Percentiles rank a stretch among this genome's conserved stretches.
Evolutionary conservation across 1,284 basidiomycete species (phyloP).

Genomic region (Flammula alnicola): DNA sequence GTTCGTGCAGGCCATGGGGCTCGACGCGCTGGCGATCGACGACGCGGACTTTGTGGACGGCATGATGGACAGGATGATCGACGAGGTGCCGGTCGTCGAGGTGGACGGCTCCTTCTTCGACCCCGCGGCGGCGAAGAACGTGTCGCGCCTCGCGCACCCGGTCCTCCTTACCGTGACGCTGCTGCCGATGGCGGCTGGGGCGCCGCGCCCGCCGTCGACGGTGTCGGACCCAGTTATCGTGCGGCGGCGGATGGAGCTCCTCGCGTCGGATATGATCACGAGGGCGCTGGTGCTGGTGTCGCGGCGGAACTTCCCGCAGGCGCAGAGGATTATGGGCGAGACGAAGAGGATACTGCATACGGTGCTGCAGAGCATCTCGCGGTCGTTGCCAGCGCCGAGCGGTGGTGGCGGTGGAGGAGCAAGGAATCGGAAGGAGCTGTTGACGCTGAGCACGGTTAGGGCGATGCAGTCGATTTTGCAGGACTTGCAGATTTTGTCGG

Average conservation of each 20-base stretch:
- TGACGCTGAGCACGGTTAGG: conserved; percentile 71
- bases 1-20: conserved; percentile 80
- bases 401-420: conserved; percentile 47
- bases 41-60: conserved; percentile 76
- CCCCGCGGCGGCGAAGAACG: conserved; percentile 78
- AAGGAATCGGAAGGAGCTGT: conserved; percentile 76
- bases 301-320: conserved; percentile 84
- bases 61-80: conserved; percentile 90
- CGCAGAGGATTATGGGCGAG: conserved; percentile 86
- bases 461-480: conserved; percentile 83
- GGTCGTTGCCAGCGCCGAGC: conserved; percentile 63
- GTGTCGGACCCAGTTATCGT: conserved; percentile 85
- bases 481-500: conserved; percentile 83
- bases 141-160: conserved; percentile 85
- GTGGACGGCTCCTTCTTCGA: conserved; percentile 94
- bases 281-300: conserved; percentile 89
- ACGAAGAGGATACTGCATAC: conserved; percentile 88
- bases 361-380: conserved; percentile 80
- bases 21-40: conserved; percentile 73
- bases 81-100: conserved; percentile 91
- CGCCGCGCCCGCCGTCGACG: conserved; percentile 49
- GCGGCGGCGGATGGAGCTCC: conserved; percentile 90
- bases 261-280: conserved; percentile 94
- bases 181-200: conserved; percentile 56
- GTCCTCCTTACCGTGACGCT: conserved; percentile 89